Percentiles rank a stretch among this genome's conserved stretches.
Evolutionary conservation across 345 rosid species (phyloP).

Genomic region (Brassica napus): DNA sequence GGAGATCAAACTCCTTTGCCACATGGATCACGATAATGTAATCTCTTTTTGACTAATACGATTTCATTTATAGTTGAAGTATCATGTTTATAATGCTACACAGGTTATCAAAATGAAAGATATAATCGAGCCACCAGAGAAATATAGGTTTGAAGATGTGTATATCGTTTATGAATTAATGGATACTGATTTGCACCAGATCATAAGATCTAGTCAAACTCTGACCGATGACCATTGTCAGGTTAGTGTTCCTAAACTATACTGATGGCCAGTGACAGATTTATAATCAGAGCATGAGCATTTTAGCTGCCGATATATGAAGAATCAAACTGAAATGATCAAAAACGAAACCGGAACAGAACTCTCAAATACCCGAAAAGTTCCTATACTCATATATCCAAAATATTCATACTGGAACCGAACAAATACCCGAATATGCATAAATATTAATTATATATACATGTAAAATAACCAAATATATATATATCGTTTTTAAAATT

Average conservation of each 20-base stretch:
- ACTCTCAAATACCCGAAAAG: not conserved
- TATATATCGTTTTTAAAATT: too few species aligned
- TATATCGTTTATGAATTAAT: constrained; percentile 81
- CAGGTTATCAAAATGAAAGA: constrained; percentile 87
- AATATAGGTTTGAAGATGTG: constrained; percentile 77
- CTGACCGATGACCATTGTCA: constrained; percentile 90
- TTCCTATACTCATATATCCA: not conserved
- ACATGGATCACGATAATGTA: constrained; percentile 57
- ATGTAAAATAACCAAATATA: too few species aligned
- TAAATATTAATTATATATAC: too few species aligned
- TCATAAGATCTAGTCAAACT: constrained; percentile 74
- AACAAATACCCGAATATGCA: not conserved
- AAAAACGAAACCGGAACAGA: not conserved
- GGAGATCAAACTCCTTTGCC: constrained; percentile 70
- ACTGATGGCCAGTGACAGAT: not conserved
- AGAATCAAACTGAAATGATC: not conserved
- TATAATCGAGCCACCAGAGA: constrained; percentile 70
- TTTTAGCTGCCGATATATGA: not conserved
- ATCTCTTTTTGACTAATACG: not conserved
- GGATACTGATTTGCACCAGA: constrained; percentile 94
- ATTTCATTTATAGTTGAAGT: constrained; percentile 1
- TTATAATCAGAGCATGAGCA: not conserved
- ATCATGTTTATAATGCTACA: not conserved
- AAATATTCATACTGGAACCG: not conserved
- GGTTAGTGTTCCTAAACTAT: constrained; percentile 41